phyloP scores from a whole-genome alignment of 2,329 filamentous ascomycete genomes.

The Trichophyton equinum region DNA sequence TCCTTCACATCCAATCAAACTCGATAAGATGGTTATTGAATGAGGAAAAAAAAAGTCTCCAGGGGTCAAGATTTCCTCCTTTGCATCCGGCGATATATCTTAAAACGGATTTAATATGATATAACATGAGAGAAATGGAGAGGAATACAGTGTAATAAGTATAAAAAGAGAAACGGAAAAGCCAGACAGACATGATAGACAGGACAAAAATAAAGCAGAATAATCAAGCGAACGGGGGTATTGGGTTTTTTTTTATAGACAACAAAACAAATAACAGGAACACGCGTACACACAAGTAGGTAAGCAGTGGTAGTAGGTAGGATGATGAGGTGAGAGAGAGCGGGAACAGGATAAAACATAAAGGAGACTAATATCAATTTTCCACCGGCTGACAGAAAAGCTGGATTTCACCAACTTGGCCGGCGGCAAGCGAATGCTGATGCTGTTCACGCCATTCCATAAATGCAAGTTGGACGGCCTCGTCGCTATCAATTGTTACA shows the following conservation, averaged over 20 bases:
- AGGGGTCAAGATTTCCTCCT: neutral
- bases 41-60: neutral
- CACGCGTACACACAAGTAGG: too few relatives aligned
- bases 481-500: conserved; percentile 86
- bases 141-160: neutral
- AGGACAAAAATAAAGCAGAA: neutral
- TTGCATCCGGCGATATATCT: neutral
- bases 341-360: neutral
- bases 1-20: neutral
- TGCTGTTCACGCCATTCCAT: conserved; percentile 80
- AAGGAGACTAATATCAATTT: neutral
- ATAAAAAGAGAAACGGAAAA: neutral
- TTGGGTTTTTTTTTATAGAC: neutral
- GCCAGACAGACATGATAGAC: neutral
- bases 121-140: neutral
- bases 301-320: too few relatives aligned
- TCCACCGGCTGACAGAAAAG: conserved; percentile 57
- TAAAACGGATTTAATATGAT: neutral
- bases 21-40: neutral
- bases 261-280: neutral
- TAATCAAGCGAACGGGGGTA: conserved; percentile 1
- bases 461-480: conserved; percentile 92
- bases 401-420: conserved; percentile 78
- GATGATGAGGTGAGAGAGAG: too few relatives aligned
- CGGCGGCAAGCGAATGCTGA: conserved; percentile 46